These are phyloP conservation scores for Lycium barbarum DNA, from an alignment of 257 asterid species.

Conservation along the genomic window DNA sequence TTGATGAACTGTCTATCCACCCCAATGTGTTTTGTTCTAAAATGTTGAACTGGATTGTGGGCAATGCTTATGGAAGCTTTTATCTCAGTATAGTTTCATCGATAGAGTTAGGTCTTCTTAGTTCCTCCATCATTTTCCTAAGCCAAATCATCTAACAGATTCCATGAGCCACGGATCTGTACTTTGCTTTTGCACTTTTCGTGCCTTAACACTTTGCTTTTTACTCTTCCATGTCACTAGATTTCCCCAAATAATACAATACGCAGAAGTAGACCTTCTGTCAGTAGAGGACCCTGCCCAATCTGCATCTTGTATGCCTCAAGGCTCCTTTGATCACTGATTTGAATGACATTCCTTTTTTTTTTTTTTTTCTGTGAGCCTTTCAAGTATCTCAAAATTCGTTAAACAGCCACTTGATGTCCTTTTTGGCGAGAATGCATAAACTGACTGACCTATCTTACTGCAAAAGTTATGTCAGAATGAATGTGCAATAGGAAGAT, in stretches of 20 bases:
- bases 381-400: neutral
- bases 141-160: neutral
- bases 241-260: neutral
- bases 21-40: neutral
- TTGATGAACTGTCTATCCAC: constrained; percentile 9
- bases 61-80: neutral
- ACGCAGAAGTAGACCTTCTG: neutral
- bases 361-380: neutral
- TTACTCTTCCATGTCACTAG: neutral
- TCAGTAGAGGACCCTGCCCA: neutral
- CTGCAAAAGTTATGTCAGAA: neutral
- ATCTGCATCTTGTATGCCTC: neutral
- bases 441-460: neutral
- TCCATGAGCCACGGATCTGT: neutral
- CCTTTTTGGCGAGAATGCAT: neutral
- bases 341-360: neutral
- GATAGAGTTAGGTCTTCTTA: neutral
- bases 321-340: neutral
- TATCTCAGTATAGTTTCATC: neutral
- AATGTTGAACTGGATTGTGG: neutral
- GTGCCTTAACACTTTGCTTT: neutral
- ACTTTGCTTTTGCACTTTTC: neutral
- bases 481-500: neutral
- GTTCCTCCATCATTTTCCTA: neutral
- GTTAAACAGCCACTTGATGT: neutral